A percentile compares a stretch with the other conserved stretches of the same genome.
Evolutionary conservation across 306 rosid species (phyloP).

Genomic region (Vigna unguiculata): DNA sequence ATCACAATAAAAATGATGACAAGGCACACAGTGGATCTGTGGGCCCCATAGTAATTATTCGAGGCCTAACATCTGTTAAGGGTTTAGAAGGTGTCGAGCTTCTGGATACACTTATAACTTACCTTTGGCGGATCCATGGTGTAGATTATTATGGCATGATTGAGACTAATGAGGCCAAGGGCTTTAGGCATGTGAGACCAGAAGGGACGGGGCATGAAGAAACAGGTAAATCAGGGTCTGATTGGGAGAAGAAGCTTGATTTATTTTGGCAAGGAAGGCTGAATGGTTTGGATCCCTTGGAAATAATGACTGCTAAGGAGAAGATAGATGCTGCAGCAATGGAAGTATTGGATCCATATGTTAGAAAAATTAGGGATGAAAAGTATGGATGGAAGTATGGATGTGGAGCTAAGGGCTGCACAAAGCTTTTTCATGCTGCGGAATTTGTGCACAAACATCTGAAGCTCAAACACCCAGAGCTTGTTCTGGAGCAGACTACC

Average conservation of each 20-base stretch:
- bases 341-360: conserved; percentile 87
- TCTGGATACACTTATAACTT: conserved; percentile 87
- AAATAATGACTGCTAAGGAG: conserved; percentile 94
- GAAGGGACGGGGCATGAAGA: conserved; percentile 62
- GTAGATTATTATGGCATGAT: conserved; percentile 94
- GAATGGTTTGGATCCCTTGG: conserved; percentile 92
- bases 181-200: conserved; percentile 88
- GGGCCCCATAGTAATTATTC: conserved; percentile 81
- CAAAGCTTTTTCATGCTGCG: conserved; percentile 97
- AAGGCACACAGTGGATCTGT: conserved; percentile 74
- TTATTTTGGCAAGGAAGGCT: conserved; percentile 87
- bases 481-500: conserved; percentile 78
- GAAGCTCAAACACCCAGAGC: conserved; percentile 91
- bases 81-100: conserved; percentile 96
- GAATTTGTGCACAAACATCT: conserved; percentile 97
- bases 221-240: conserved; percentile 66
- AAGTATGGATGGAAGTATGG: conserved; percentile 99
- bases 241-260: conserved; percentile 93
- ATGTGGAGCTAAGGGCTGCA: conserved; percentile 99
- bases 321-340: conserved; percentile 91
- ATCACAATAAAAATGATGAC: conserved; percentile 74
- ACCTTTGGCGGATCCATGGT: conserved; percentile 97
- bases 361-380: conserved; percentile 97
- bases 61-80: conserved; percentile 89
- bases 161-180: conserved; percentile 86